Evolutionary conservation across 2,329 filamentous ascomycete species (phyloP), one percentile per base, ranked within the genome.

Genomic region (Cadophora luteo-olivacea): DNA sequence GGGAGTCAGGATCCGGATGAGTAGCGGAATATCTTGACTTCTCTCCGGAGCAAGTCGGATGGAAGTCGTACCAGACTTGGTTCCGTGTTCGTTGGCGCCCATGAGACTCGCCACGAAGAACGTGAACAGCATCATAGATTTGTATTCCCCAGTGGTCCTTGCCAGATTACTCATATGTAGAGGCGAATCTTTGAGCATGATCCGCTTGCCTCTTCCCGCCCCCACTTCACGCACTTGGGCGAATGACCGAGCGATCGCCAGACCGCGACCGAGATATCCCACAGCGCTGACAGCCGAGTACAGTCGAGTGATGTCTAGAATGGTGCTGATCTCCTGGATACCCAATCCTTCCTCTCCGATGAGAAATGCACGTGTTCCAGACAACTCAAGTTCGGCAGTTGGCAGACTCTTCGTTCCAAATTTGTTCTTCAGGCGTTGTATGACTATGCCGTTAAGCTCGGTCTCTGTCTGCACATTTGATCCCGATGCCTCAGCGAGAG

Each of bases 381-480:
- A 81, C 2, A 92, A 82, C 69, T 90, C 89, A 0, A 94, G 83
- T 77, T 94, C 91, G 0, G 91, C 91, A 0, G 91, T 93, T 0
- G 91, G 91, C 0, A 94, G 81, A 0, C 88, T 83, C 58, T 86
- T 86, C 0, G 91, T 93, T 32, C 91, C 91, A 3, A 92, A 83
- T 75, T 93, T 94, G 77, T 87, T 86, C 80, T 94, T 93, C 19
- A 94, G 81, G 0, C 91, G 84, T 67, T 90, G 87, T 70, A 93
- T 91, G 9, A 82, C 82, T 9, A 93, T 82, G 1, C 91, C 91
- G 74, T 93, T 93, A 12, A 90, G 82, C 64, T 86, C 83, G 2
- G 79, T 81, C 66, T 68, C 65, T 6, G 36, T 11, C 36, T 9
- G 8, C 8, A 9, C 9, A 14, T 9, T 2, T 38, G 36, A 7